These are phyloP conservation scores for Pseudonectria buxi DNA, from an alignment of 2,329 filamentous ascomycete species.

Conservation along the genomic window DNA sequence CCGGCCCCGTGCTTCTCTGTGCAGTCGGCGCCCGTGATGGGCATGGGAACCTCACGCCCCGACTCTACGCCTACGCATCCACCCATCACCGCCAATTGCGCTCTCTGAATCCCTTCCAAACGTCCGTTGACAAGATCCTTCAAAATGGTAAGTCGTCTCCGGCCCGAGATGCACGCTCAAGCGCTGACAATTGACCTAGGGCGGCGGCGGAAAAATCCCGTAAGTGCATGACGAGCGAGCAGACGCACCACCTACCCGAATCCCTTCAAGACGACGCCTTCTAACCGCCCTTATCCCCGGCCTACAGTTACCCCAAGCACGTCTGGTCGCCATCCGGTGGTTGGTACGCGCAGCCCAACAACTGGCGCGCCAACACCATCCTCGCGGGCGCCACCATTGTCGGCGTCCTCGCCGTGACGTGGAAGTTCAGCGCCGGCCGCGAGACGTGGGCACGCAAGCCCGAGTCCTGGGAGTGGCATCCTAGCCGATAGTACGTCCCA, in stretches of 20 bases:
- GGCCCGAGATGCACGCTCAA: neutral
- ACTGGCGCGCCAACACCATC: slow-evolving; percentile 91
- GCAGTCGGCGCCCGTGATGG: slow-evolving; percentile 2
- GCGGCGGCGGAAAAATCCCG: slow-evolving; percentile 66
- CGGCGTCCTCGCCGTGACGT: slow-evolving; percentile 61
- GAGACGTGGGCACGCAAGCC: slow-evolving; percentile 72
- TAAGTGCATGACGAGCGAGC: slow-evolving; percentile 31
- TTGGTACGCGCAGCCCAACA: slow-evolving; percentile 91
- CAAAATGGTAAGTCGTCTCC: slow-evolving; percentile 48
- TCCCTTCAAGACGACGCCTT: slow-evolving; percentile 7
- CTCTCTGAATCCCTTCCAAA: slow-evolving; percentile 17
- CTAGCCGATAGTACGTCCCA: slow-evolving; percentile 68
- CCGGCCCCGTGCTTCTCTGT: slow-evolving; percentile 6
- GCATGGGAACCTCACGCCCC: neutral
- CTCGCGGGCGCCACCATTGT: slow-evolving; percentile 63
- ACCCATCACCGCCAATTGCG: slow-evolving; percentile 26
- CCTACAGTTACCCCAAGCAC: slow-evolving; percentile 83
- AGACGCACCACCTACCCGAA: slow-evolving; percentile 1
- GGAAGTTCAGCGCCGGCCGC: slow-evolving; percentile 65
- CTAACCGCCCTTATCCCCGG: slow-evolving; percentile 7
- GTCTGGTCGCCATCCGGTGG: slow-evolving; percentile 98
- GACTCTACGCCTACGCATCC: slow-evolving; percentile 13
- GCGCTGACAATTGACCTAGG: slow-evolving; percentile 46
- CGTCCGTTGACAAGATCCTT: slow-evolving; percentile 30
- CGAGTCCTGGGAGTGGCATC: slow-evolving; percentile 69